Base-by-base conservation (phyloP, 2,329 filamentous ascomycete species). In the Trichoderma sp. region DNA sequence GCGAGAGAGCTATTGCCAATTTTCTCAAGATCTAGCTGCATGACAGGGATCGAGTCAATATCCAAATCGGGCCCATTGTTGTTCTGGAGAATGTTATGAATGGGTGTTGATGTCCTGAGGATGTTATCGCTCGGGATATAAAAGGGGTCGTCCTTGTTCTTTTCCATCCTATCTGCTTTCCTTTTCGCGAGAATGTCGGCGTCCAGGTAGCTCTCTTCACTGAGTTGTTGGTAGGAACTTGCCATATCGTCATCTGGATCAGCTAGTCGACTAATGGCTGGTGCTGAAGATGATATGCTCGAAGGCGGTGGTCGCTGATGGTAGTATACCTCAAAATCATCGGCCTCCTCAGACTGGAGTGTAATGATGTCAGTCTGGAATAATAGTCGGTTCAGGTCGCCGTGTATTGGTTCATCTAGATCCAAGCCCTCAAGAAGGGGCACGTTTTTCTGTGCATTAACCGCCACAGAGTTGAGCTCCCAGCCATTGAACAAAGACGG, bases 41-140 rank as follows among this genome's bases (percentile, higher is more conserved):
- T 96, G 75, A 99, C 95, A 2, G 96, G 96, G 74, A 99, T 99
- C 2, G 93, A 88, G 79, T 99, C 96, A 54, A 99, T 90, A 76
- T 99, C 95, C 10, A 98, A 82, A 55, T 92, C 91, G 2, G 90
- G 89, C 2, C 90, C 90, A 76, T 95, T 94, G 68, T 88, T 89
- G 69, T 85, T 89, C 69, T 88, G 86, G 3, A 92, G 82, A 68
- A 96, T 93, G 72, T 88, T 91, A 75, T 95, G 91, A 60, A 96
- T 89, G 0, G 92, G 92, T 0, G 92, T 95, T 0, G 91, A 90
- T 6, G 86, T 86, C 39, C 88, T 87, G 4, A 87, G 88, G 0
- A 81, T 80, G n/a, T 80, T 81, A 30, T 83, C 83, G 52, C 81
- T 82, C 43, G 81, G 82, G 75, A 99, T 98, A 76, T 99, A 99